These are phyloP conservation scores for Monilinia fructicola DNA, from an alignment of 2,329 filamentous ascomycete genomes.

Conservation along the genomic window DNA sequence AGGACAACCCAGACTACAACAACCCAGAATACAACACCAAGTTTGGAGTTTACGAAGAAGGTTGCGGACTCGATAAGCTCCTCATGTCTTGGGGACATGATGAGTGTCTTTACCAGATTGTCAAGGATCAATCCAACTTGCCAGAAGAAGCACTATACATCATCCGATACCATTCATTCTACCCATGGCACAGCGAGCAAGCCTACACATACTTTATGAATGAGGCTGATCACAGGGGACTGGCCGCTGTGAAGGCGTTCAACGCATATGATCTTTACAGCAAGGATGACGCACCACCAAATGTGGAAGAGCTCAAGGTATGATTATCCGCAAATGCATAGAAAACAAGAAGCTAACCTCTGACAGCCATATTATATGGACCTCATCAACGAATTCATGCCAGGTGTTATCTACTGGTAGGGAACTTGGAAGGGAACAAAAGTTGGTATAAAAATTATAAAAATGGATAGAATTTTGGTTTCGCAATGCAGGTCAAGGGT, in stretches of 20 bases:
- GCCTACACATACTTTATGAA: conserved; percentile 83
- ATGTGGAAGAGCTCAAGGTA: conserved; percentile 72
- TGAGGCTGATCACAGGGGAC: conserved; percentile 75
- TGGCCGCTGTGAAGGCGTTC: conserved; percentile 79
- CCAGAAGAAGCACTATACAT: conserved; percentile 83
- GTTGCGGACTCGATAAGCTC: conserved; percentile 81
- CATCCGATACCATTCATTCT: conserved; percentile 91
- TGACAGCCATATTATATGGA: conserved; percentile 69
- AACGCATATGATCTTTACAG: conserved; percentile 92
- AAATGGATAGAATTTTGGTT: neutral
- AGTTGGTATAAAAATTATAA: neutral
- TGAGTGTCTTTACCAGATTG: conserved; percentile 83
- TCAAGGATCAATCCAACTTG: conserved; percentile 77
- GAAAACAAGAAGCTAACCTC: conserved; percentile 22
- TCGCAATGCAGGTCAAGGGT: neutral
- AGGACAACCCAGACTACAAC: conserved; percentile 68
- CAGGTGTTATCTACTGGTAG: conserved; percentile 58
- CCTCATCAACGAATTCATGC: conserved; percentile 74
- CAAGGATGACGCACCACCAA: conserved; percentile 81
- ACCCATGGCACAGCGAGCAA: conserved; percentile 82
- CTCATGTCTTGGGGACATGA: conserved; percentile 92
- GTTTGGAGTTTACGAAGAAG: conserved; percentile 75
- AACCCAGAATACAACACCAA: conserved; percentile 73
- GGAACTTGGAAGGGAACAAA: neutral
- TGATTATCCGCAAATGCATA: conserved; percentile 29